These are phyloP conservation scores for Nemania sp. DNA, from an alignment of 2,329 filamentous ascomycete species.

Conservation along the genomic window DNA sequence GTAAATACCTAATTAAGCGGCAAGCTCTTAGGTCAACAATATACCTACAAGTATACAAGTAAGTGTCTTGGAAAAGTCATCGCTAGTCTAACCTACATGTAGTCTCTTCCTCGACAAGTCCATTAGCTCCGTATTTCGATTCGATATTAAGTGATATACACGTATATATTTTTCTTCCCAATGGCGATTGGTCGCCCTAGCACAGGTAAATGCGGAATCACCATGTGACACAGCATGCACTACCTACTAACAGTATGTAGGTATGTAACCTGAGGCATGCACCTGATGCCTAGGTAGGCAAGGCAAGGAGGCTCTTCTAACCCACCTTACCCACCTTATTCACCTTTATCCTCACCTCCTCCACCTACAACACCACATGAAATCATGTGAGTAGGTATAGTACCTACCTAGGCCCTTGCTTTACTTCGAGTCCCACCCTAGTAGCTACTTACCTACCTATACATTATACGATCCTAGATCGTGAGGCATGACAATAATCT, in stretches of 20 bases:
- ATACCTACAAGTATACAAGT: too few relatives aligned
- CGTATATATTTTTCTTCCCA: background rate
- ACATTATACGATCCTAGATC: conserved; percentile 16
- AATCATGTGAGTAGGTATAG: background rate
- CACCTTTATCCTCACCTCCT: conserved; percentile 11
- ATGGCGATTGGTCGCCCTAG: background rate
- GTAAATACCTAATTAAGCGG: background rate
- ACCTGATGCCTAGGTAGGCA: too few relatives aligned
- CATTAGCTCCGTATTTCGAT: too few relatives aligned
- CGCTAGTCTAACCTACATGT: too few relatives aligned
- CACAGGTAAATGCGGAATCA: conserved; percentile 10
- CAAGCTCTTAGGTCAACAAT: background rate
- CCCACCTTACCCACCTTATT: conserved; percentile 6
- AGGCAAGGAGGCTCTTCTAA: conserved; percentile 11
- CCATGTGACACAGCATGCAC: background rate
- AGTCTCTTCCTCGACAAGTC: too few relatives aligned
- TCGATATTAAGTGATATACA: too few relatives aligned
- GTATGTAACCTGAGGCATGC: too few relatives aligned
- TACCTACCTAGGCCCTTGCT: background rate
- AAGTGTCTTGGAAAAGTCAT: background rate
- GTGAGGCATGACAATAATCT: too few relatives aligned
- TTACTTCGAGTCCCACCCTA: conserved; percentile 11
- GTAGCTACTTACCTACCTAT: too few relatives aligned
- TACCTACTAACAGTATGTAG: background rate
- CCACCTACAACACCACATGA: conserved; percentile 17